Base-by-base conservation (phyloP, 768 basidiomycete species). In the Pulveroboletus ravenelii region DNA sequence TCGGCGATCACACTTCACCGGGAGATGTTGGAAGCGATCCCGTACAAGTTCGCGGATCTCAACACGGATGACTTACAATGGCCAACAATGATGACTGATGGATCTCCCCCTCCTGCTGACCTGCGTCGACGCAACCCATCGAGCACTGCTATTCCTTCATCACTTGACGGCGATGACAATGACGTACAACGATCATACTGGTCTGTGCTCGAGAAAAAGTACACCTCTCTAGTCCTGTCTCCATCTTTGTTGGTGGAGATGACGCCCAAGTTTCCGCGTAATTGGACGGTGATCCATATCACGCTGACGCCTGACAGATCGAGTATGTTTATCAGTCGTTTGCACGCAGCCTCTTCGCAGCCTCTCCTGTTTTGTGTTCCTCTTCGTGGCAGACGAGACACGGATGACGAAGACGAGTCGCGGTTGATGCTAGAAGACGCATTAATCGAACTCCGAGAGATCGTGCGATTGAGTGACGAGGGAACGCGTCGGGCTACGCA, bases 331-430 rank as follows among this genome's bases (percentile, higher is more conserved):
- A 69, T 96, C 40, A 84, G 89, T 4, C 84, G 94, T 14, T 85
- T 92, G 58, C 78, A 85, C 20, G 74, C 79, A 2, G 74, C 73
- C 1, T 66, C 68, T 14, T 69, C 66, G 3, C 51, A 69, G 8
- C 88, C 93, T 0, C 72, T 97, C 23, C 74, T 97, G 12, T 93
- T 98, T 67, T 90, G 89, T 53, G 74, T 98, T 2, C 95, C 96
- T 0, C 74, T 98, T 20, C 87, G 90, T 54, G 88, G 88, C 10
- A 76, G 89, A 41, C 73, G 93, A 37, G 94, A 88, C 36, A 72
- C 81, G 17, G 84, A 81, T 17, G 84, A 84, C 9, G 84, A 86
- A 7, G 84, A 86, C 15, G 85, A 86, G 30, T 76, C 79, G 29
- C 79, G 85, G 56, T 76, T 97, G 36, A 81, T 85, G 1, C 89